phyloP scores from a whole-genome alignment of 225 moss, liverwort and hornwort species.

The Rhytidiadelphus loreus region DNA sequence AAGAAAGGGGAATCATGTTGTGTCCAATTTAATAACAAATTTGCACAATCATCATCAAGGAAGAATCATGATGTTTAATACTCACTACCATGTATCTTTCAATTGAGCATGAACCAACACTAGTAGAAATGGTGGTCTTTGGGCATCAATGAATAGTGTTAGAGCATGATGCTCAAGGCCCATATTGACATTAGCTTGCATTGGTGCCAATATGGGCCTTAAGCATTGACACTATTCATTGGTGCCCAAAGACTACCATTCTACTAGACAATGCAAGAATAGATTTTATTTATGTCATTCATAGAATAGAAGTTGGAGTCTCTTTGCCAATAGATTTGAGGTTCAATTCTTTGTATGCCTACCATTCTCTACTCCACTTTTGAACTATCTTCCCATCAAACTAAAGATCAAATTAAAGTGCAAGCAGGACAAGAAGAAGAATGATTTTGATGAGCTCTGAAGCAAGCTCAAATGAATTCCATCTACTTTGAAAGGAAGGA shows the following conservation, averaged over 20 bases:
- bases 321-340: not conserved
- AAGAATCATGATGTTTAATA: not conserved
- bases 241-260: not conserved
- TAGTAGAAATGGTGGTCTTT: not conserved
- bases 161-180: no score
- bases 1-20: not conserved
- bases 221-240: not conserved
- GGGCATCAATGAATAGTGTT: fast-evolving
- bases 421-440: no score
- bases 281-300: not conserved
- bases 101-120: no score
- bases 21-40: not conserved
- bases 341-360: no score
- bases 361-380: not conserved
- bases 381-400: not conserved
- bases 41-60: not conserved
- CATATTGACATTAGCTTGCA: no score
- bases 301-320: no score
- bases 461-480: not conserved
- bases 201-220: not conserved
- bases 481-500: not conserved
- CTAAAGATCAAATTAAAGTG: not conserved
- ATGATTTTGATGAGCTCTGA: not conserved
- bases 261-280: not conserved
- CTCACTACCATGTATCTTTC: no score